Conservation (phyloP, 495 filamentous ascomycete genomes). For the Letharia lupina region DNA sequence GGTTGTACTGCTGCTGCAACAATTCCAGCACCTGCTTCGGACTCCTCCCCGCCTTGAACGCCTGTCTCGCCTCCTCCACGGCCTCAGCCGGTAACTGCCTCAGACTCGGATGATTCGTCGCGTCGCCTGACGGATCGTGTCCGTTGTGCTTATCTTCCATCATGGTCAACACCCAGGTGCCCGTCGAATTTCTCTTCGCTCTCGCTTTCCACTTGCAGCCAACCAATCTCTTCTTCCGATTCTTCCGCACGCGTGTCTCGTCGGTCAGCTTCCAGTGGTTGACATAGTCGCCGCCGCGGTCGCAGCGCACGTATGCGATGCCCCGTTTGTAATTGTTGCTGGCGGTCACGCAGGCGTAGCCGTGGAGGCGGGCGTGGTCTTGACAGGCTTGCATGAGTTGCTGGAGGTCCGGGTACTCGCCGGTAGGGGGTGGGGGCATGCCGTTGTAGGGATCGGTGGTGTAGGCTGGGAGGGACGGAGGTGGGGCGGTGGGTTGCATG, state of each 20-base stretch:
- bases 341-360: constrained; percentile 26
- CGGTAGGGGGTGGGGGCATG: constrained; percentile 24
- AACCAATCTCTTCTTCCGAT: constrained; percentile 21
- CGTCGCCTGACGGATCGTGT: constrained; percentile 18
- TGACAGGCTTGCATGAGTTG: constrained; percentile 24
- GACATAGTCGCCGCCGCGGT: constrained; percentile 26
- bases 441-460: constrained; percentile 20
- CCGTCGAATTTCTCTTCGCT: constrained; percentile 19
- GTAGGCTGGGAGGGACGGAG: constrained; percentile 10
- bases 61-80: constrained; percentile 18
- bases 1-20: constrained; percentile 19
- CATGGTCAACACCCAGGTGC: constrained; percentile 24
- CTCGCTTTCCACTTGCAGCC: constrained; percentile 25
- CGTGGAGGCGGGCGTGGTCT: constrained; percentile 20
- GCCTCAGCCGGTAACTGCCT: constrained; percentile 20
- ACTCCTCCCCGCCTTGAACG: constrained; percentile 20
- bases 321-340: constrained; percentile 28
- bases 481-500: not conserved
- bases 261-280: constrained; percentile 26
- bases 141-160: constrained; percentile 25
- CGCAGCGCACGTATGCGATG: constrained; percentile 26
- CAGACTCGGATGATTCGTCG: constrained; percentile 21
- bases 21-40: constrained; percentile 26
- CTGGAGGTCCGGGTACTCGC: constrained; percentile 20
- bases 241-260: constrained; percentile 24